These are phyloP conservation scores for Neofusicoccum cordaticola DNA, from an alignment of 2,329 filamentous ascomycete genomes.

Conservation along the genomic window DNA sequence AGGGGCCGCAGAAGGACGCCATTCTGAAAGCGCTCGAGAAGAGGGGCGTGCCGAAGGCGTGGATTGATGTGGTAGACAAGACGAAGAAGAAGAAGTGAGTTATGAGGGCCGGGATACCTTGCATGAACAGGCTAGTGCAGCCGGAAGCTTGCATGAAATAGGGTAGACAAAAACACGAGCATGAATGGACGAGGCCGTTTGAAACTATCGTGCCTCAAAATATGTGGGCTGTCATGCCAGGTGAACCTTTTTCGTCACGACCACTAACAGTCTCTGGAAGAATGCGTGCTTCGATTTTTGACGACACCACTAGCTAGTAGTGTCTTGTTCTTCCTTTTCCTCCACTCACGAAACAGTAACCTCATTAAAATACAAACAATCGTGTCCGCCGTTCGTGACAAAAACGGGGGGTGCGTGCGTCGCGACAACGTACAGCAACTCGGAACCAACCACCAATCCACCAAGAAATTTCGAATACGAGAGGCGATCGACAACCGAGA, in stretches of 20 bases:
- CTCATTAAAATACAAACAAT: background rate
- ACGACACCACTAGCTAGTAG: background rate
- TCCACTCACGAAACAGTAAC: background rate
- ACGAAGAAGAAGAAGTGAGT: slow-evolving; percentile 60
- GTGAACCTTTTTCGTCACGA: background rate
- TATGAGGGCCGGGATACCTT: no score
- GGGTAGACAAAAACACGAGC: background rate
- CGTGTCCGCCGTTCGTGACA: slow-evolving; percentile 12
- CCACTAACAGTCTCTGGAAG: background rate
- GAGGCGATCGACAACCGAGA: background rate
- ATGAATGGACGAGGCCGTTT: background rate
- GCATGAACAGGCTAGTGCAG: background rate
- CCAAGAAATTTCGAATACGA: background rate
- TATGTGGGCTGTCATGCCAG: background rate
- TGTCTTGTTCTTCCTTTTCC: background rate
- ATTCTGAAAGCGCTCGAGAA: slow-evolving; percentile 59
- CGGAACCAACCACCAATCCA: background rate
- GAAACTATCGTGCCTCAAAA: background rate
- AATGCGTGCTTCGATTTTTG: background rate
- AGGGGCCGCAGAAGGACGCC: slow-evolving; percentile 63
- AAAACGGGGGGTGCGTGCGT: slow-evolving; percentile 5
- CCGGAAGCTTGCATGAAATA: background rate
- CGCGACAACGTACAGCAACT: background rate
- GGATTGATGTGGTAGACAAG: slow-evolving; percentile 66
- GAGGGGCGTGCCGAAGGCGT: slow-evolving; percentile 57